Conservation (phyloP, 352 stramenopile species). For the Pythium chondricola region DNA sequence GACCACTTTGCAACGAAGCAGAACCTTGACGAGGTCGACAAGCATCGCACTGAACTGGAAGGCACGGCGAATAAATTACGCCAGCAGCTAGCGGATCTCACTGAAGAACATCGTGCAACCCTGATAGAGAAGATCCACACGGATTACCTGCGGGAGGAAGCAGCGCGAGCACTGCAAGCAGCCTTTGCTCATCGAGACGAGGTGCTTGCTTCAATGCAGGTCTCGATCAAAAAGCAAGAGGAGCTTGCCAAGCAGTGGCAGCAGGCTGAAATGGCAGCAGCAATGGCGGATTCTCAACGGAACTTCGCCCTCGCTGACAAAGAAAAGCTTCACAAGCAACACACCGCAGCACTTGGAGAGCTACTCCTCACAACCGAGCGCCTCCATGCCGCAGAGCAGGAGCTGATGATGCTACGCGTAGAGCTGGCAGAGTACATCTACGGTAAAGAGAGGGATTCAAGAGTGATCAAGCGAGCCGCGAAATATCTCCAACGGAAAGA, state of each 20-base stretch:
- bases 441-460: constrained; percentile 45
- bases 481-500: constrained; percentile 7
- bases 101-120: constrained; percentile 15
- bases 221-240: constrained; percentile 38
- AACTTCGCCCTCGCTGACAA: constrained; percentile 59
- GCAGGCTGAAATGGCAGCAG: constrained; percentile 42
- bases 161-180: constrained; percentile 20
- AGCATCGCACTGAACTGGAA: constrained; percentile 5
- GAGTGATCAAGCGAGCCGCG: constrained; percentile 28
- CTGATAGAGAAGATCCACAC: constrained; percentile 27
- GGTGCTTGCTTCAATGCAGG: constrained; percentile 38
- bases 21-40: constrained; percentile 1
- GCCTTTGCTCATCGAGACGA: constrained; percentile 44
- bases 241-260: constrained; percentile 41
- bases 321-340: constrained; percentile 38
- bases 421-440: constrained; percentile 64
- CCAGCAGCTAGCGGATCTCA: constrained; percentile 10
- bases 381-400: constrained; percentile 35
- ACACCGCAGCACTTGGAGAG: constrained; percentile 35
- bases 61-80: constrained; percentile 8
- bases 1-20: constrained; percentile 12
- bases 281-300: constrained; percentile 59
- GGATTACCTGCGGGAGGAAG: constrained; percentile 22
- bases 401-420: constrained; percentile 51
- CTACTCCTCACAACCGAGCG: constrained; percentile 37